phyloP scores from a whole-genome alignment of 345 rosid genomes.

The Ceriops zippeliana region DNA sequence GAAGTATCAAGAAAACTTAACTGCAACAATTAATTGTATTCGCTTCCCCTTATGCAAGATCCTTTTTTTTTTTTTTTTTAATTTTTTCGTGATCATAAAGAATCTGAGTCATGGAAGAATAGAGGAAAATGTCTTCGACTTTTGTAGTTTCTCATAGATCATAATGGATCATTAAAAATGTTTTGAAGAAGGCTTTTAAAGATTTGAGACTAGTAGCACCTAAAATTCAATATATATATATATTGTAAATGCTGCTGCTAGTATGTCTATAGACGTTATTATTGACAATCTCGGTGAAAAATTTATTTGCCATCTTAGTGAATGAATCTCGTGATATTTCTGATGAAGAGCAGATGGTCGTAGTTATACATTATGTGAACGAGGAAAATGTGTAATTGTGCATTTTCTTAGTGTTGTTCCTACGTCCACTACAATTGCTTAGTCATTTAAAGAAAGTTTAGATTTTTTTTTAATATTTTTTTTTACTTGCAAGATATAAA shows the following conservation, averaged over 20 bases:
- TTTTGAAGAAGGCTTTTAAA: background rate
- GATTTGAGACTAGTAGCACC: background rate
- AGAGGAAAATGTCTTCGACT: background rate
- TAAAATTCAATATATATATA: background rate
- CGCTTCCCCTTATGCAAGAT: background rate
- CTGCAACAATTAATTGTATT: background rate
- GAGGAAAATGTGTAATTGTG: background rate
- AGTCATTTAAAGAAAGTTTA: background rate
- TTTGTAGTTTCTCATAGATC: background rate
- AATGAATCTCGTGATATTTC: conserved; percentile 16
- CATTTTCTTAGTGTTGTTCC: background rate
- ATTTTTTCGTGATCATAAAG: background rate
- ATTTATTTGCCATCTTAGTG: background rate
- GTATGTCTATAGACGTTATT: background rate
- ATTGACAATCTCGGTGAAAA: background rate
- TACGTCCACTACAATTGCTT: background rate
- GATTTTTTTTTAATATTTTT: background rate
- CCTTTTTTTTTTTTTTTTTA: background rate
- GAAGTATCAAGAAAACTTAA: background rate
- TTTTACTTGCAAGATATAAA: background rate
- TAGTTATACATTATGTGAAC: background rate
- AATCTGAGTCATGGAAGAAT: background rate
- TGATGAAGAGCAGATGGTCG: background rate
- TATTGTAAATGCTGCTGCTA: background rate
- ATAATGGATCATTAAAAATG: background rate